Base-by-base conservation (phyloP, 768 basidiomycete species). In the Pisolithus albus region DNA sequence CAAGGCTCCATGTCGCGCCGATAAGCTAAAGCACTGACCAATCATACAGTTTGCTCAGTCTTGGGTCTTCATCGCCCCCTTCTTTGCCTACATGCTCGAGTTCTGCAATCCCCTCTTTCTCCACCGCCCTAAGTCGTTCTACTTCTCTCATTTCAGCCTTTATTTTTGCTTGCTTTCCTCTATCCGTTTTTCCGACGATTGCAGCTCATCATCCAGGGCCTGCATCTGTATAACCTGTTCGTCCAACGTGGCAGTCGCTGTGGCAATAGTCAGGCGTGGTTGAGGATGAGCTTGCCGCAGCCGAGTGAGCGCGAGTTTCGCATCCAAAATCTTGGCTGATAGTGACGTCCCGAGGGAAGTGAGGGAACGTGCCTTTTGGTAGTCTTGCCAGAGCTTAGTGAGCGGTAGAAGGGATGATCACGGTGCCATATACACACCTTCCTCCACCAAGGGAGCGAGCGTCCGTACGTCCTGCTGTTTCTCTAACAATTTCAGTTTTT, bases 151-250 rank as follows among this genome's bases (percentile, higher is more conserved):
- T 74, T 37, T 74, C 76, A 1, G 65, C 66, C 63, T 87, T 91
- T 38, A 90, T 71, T 71, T 70, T 15, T 81, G 82, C 58, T 84
- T 88, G 16, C 82, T 72, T 5, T 68, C 67, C 21, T 76, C 75
- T 34, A 82, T 72, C 34, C 68, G 70, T 46, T 71, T 72, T 46
- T 82, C 79, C 21, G 81, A 63, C 10, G 64, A 62, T 51, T 83
- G 78, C 7, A 84, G 72, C 52, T 83, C 74, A 46, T 88, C 88
- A 46, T 80, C 82, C 39, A 88, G 70, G n/a, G 66, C 69, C 61
- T 91, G 85, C 82, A 94, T 88, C 63, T 88, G 80, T 8, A 71
- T 75, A n/a, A 87, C 81, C 57, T 94, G 91, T 10, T 78, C 78
- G 9, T 83, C 81, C 2, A 92, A 80, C 49, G 83, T 81, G 55